Evolutionary conservation across 2,329 filamentous ascomycete species (phyloP), one percentile per base, ranked within the genome.

Genomic region (Cadophora gregata): DNA sequence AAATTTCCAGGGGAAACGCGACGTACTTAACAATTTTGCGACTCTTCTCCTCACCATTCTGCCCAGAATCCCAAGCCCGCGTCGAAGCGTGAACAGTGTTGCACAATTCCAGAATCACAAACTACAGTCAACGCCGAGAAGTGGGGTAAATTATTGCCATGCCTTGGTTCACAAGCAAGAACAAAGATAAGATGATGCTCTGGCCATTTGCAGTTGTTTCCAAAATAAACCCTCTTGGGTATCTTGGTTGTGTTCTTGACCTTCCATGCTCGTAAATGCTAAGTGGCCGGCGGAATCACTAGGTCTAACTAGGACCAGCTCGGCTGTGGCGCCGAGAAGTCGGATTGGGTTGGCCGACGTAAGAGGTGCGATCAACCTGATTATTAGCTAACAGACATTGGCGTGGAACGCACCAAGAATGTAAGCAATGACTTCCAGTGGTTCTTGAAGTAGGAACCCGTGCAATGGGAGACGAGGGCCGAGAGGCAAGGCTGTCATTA

Each of bases 311-410:
- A 51, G 3, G 24, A 19, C 48, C 48, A 25, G 48, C 48, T 51
- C 48, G 48, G 48, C 29, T 51, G 25, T 29, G 48, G 25, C 25
- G 48, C 48, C 48, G 25, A 51, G 48, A 29, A 27, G 19, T 19
- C 19, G 24, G 8, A 14, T 14, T 25, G 48, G 25, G 48, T 51
- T 51, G 48, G 48, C 48, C 25, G 48, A 51, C 25, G 48, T 29
- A 51, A 27, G 25, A 14, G 48, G 25, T 19, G 25, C 25, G 48
- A 51, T 51, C 25, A 51, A 29, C 48, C 25, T 51, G 48, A 51
- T 51, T 19, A 51, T 51, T 51, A 51, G 48, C 48, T 51, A 51
- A 51, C 12, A 51, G 14, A 29, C 25, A 51, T 51, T 51, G 48
- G 48, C 48, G 48, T 29, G 14, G 25, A 51, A 29, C 14, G 10